Conservation (phyloP, 2,329 filamentous ascomycete genomes). For the Fusarium equiseti region DNA sequence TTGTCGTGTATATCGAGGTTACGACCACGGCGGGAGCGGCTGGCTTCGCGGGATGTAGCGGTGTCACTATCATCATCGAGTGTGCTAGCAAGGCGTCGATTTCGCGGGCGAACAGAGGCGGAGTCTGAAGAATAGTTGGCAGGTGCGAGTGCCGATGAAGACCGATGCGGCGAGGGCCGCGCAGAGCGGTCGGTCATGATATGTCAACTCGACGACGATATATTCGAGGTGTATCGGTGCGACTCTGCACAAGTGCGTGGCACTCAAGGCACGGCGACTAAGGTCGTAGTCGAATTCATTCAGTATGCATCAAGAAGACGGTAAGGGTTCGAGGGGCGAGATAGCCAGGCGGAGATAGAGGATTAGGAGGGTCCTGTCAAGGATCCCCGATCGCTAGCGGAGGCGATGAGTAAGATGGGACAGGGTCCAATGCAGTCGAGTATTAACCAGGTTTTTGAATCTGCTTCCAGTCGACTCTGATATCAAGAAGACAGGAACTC, state of each 20-base stretch:
- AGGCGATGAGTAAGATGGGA: constrained; percentile 35
- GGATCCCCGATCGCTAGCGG: constrained; percentile 29
- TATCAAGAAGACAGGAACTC: not conserved
- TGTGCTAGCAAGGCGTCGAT: constrained; percentile 59
- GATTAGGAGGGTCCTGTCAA: constrained; percentile 21
- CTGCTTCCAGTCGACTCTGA: not conserved
- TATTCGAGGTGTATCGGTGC: constrained; percentile 43
- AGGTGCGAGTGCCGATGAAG: constrained; percentile 61
- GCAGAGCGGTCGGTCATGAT: constrained; percentile 54
- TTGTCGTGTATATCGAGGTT: constrained; percentile 32
- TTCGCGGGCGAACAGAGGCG: constrained; percentile 61
- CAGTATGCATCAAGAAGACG: constrained; percentile 37
- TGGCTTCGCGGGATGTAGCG: constrained; percentile 33
- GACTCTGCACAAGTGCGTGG: constrained; percentile 52
- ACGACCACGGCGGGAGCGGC: constrained; percentile 38
- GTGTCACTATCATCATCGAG: constrained; percentile 46
- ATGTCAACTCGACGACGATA: constrained; percentile 51
- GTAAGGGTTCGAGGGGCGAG: constrained; percentile 35
- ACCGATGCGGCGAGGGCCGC: constrained; percentile 54
- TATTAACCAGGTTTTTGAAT: not conserved
- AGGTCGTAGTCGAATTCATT: constrained; percentile 37
- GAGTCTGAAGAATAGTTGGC: constrained; percentile 57
- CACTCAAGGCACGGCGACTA: constrained; percentile 35
- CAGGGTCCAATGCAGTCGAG: constrained; percentile 19
- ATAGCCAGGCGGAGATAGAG: constrained; percentile 35